Percentiles rank a stretch among this genome's conserved stretches.
These are phyloP conservation scores for Entonaema liquescens DNA, from an alignment of 495 filamentous ascomycete genomes.

Conservation along the genomic window DNA sequence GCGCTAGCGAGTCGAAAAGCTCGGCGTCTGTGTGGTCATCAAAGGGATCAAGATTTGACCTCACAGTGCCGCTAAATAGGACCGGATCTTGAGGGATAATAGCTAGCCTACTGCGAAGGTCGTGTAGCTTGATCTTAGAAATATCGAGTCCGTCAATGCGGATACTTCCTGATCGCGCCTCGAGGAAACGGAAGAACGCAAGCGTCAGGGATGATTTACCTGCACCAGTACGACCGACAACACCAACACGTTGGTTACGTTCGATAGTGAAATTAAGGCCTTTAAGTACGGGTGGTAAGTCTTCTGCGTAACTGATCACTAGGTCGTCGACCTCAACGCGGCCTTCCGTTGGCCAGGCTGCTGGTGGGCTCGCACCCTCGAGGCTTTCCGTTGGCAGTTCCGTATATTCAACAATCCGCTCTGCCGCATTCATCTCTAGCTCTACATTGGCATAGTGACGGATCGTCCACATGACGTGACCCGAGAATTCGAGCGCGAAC, in stretches of 20 bases:
- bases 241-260: constrained; percentile 78
- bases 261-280: constrained; percentile 75
- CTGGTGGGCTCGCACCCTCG: constrained; percentile 68
- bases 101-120: constrained; percentile 75
- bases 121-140: constrained; percentile 75
- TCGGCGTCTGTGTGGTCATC: constrained; percentile 74
- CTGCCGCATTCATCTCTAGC: constrained; percentile 84
- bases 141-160: constrained; percentile 80
- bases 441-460: constrained; percentile 72
- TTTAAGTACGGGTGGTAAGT: constrained; percentile 79
- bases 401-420: constrained; percentile 84
- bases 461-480: constrained; percentile 66
- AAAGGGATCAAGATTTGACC: constrained; percentile 85
- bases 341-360: constrained; percentile 82
- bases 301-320: constrained; percentile 77
- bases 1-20: constrained; percentile 76
- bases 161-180: constrained; percentile 74
- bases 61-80: constrained; percentile 85
- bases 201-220: constrained; percentile 87
- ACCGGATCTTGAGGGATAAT: constrained; percentile 91
- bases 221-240: constrained; percentile 86
- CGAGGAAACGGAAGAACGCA: constrained; percentile 84
- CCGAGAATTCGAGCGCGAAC: constrained; percentile 65
- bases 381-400: constrained; percentile 74
- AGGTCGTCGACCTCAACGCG: constrained; percentile 76